Conservation (phyloP, 371 early-diverging fungal genomes). For the Haplosporangium sp. region DNA sequence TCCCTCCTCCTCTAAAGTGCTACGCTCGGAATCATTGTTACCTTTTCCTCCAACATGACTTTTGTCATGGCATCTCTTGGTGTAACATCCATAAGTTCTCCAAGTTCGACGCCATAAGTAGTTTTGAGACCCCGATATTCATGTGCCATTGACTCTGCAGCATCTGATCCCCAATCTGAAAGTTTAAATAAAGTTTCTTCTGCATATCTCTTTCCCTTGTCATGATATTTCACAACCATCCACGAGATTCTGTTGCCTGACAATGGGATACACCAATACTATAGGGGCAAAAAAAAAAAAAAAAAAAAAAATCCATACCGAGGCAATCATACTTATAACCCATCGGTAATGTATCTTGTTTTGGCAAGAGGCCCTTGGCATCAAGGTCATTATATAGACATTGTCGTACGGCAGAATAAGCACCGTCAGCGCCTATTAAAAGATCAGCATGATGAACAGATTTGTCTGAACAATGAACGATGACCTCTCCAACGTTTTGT, state of each 20-base stretch:
- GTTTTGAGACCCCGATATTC: constrained; percentile 22
- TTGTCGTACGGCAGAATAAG: constrained; percentile 35
- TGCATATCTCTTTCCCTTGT: constrained; percentile 22
- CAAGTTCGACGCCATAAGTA: constrained; percentile 24
- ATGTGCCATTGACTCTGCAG: constrained; percentile 17
- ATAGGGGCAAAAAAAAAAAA: too few species aligned
- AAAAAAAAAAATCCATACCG: constrained; percentile 7
- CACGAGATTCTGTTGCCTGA: constrained; percentile 24
- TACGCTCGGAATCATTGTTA: too few species aligned
- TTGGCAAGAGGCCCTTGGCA: constrained; percentile 26
- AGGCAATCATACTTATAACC: constrained; percentile 33
- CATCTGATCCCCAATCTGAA: constrained; percentile 40
- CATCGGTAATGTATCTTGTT: constrained; percentile 30
- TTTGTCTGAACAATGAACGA: constrained; percentile 29
- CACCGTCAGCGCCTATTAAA: constrained; percentile 37
- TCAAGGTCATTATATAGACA: constrained; percentile 25
- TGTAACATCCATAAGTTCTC: constrained; percentile 26
- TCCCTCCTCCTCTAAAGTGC: too few species aligned
- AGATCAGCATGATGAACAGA: constrained; percentile 37
- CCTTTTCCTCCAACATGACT: constrained; percentile 46
- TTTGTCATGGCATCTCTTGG: constrained; percentile 27
- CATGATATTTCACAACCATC: constrained; percentile 36
- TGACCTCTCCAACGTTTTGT: constrained; percentile 36
- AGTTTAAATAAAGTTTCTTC: constrained; percentile 22
- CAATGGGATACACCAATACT: constrained; percentile 42